phyloP scores from a whole-genome alignment of 2,329 filamentous ascomycete genomes.

The Neopestalotiopsis clavispora region DNA sequence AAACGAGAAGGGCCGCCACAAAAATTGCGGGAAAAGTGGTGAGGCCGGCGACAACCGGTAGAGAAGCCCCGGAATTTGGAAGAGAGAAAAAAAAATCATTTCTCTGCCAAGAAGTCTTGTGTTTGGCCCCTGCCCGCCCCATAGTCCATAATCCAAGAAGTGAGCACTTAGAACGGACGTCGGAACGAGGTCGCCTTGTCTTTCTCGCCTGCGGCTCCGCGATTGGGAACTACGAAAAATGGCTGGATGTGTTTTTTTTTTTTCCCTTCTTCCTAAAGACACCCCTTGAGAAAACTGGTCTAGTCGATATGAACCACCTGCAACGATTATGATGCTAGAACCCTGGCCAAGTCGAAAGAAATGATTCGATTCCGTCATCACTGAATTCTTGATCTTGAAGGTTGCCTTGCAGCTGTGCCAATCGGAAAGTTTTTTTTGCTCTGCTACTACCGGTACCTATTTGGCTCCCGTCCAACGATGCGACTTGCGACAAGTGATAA shows the following conservation, averaged over 20 bases:
- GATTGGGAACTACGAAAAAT: not conserved
- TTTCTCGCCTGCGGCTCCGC: not conserved
- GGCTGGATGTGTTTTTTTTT: not conserved
- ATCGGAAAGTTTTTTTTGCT: not conserved
- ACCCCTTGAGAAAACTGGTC: not conserved
- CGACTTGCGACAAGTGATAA: not conserved
- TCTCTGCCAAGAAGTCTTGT: not conserved
- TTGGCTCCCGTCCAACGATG: not conserved
- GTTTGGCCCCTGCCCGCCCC: not conserved
- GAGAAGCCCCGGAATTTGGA: not conserved
- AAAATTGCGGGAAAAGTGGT: slow-evolving; percentile 4
- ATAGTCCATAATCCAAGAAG: not conserved
- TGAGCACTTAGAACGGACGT: not conserved
- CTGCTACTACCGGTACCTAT: not conserved
- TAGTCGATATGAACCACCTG: not conserved
- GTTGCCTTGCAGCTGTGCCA: not conserved
- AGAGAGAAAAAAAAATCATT: not conserved
- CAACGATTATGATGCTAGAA: not conserved
- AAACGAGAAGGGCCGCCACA: not conserved
- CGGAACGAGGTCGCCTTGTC: not conserved
- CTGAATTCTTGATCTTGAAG: not conserved
- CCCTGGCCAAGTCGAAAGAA: not conserved
- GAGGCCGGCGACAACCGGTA: not conserved
- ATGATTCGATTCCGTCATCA: not conserved
- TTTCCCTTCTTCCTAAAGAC: not conserved